Evolutionary conservation across 306 rosid species (phyloP).

Genomic region (Cajanus cajan): DNA sequence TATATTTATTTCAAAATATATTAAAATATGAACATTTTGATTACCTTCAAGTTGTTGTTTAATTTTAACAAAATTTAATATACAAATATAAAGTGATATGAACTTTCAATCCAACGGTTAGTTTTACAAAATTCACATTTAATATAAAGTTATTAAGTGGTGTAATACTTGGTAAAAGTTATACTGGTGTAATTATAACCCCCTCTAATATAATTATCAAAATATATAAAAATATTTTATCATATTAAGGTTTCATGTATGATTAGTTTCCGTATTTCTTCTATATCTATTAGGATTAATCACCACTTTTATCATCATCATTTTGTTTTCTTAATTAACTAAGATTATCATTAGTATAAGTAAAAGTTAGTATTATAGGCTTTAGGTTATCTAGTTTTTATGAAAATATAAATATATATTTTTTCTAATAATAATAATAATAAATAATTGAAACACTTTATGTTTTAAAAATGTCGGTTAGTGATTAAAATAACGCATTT

Average conservation of each 20-base stretch:
- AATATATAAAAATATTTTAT: not conserved
- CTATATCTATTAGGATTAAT: not conserved
- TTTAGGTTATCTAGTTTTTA: not conserved
- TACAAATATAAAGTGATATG: too few species aligned
- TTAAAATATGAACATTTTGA: too few species aligned
- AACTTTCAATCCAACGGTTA: too few species aligned
- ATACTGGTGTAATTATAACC: too few species aligned
- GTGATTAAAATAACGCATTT: not conserved
- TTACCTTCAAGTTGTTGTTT: too few species aligned
- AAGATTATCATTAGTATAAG: not conserved
- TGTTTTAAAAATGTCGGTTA: not conserved
- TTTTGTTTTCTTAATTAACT: not conserved
- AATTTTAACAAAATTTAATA: too few species aligned
- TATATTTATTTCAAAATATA: too few species aligned
- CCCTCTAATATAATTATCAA: not conserved
- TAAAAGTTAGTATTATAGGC: not conserved
- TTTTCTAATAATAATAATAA: not conserved
- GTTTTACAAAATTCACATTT: too few species aligned
- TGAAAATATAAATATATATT: not conserved
- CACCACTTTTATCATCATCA: not conserved
- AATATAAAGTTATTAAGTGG: too few species aligned
- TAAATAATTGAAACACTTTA: not conserved
- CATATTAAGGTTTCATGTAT: not conserved
- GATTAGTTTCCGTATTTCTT: not conserved
- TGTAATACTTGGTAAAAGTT: too few species aligned